phyloP scores from a whole-genome alignment of 208 protist species.

The Trypanosoma congolense region DNA sequence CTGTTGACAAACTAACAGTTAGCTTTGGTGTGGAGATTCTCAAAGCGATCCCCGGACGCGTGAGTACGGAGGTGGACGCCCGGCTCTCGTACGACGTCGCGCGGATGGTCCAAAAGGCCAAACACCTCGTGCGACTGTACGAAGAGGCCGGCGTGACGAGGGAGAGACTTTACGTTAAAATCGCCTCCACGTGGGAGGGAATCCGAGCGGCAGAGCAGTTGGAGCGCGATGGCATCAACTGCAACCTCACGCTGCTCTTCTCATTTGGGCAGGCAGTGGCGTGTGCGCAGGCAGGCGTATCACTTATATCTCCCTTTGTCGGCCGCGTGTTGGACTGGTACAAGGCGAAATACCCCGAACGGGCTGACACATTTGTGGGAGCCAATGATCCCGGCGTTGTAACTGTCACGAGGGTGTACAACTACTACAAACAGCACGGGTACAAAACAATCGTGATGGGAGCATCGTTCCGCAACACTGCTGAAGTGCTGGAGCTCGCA shows the following conservation, averaged over 20 bases:
- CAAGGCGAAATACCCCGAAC: conserved; percentile 67
- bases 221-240: conserved; percentile 95
- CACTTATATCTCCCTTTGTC: conserved; percentile 96
- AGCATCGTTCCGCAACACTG: conserved; percentile 94
- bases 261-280: conserved; percentile 92
- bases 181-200: conserved; percentile 98
- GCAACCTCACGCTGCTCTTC: conserved; percentile 98
- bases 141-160: conserved; percentile 88
- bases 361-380: conserved; percentile 52
- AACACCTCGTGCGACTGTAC: conserved; percentile 92
- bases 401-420: conserved; percentile 93
- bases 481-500: conserved; percentile 90
- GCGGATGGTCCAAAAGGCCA: conserved; percentile 90
- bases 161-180: conserved; percentile 95
- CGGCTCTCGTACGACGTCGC: conserved; percentile 95
- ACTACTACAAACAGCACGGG: conserved; percentile 97
- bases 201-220: conserved; percentile 90
- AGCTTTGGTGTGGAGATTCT: conserved; percentile 97
- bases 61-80: conserved; percentile 97
- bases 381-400: conserved; percentile 92
- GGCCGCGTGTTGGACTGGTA: conserved; percentile 97
- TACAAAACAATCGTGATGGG: conserved; percentile 98
- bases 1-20: conserved; percentile 90
- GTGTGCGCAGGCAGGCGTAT: conserved; percentile 92
- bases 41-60: conserved; percentile 95